Percentiles rank a stretch among this genome's conserved stretches.
phyloP scores from a whole-genome alignment of 164 flowering plant genomes.

The Piper longum region DNA sequence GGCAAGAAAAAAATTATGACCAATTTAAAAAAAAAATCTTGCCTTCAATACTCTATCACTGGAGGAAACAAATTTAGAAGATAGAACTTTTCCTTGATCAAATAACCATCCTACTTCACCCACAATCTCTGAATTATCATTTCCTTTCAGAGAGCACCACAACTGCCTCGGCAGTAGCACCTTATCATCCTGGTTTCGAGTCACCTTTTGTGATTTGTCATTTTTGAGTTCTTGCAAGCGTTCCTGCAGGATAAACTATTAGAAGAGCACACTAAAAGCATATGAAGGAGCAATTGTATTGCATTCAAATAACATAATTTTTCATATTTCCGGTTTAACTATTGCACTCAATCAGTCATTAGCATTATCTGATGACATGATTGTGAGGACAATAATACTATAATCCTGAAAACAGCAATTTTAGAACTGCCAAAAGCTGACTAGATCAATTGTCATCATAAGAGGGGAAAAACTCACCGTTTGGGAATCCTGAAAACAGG shows the following conservation, averaged over 20 bases:
- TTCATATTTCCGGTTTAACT: too few relatives aligned
- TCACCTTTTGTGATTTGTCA: slow-evolving; percentile 15
- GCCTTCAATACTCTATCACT: slow-evolving; percentile 44
- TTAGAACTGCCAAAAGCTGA: background rate
- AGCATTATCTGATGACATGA: background rate
- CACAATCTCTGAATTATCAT: slow-evolving; percentile 28
- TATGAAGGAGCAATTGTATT: background rate
- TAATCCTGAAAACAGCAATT: background rate
- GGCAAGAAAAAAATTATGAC: background rate
- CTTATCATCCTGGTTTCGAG: slow-evolving; percentile 35
- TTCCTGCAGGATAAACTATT: slow-evolving; percentile 16
- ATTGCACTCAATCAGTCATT: too few relatives aligned
- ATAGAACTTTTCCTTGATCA: slow-evolving; percentile 39
- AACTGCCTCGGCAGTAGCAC: slow-evolving; percentile 61
- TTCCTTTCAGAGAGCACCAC: slow-evolving; percentile 60
- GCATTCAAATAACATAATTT: background rate
- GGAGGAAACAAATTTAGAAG: slow-evolving; percentile 59
- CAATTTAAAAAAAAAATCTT: slow-evolving; percentile 13
- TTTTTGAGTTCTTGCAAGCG: slow-evolving; percentile 31
- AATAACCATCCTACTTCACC: slow-evolving; percentile 77
- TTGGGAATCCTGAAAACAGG: slow-evolving; percentile 27
- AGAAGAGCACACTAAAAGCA: background rate
- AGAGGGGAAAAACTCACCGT: slow-evolving; percentile 28
- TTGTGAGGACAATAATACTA: too few relatives aligned
- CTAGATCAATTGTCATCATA: background rate